Conservation (phyloP, 2,329 filamentous ascomycete species). For the Lizonia empirigonia region DNA sequence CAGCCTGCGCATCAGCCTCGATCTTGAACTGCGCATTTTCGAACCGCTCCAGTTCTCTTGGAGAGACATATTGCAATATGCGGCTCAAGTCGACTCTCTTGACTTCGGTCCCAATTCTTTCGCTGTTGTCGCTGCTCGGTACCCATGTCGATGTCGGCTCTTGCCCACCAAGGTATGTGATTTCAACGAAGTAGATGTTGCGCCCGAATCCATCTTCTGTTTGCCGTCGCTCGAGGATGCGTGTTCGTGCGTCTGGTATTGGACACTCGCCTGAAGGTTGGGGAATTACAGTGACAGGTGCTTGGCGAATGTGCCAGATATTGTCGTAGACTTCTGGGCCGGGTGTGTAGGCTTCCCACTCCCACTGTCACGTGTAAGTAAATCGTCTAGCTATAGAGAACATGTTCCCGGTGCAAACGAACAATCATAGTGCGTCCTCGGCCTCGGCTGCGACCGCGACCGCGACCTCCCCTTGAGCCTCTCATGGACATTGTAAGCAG, state of each 20-base stretch:
- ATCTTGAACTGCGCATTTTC: slow-evolving; percentile 41
- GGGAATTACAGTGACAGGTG: slow-evolving; percentile 34
- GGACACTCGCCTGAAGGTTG: slow-evolving; percentile 32
- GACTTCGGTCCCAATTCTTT: slow-evolving; percentile 14
- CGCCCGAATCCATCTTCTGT: slow-evolving; percentile 30
- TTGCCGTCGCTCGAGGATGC: slow-evolving; percentile 39
- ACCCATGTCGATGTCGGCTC: slow-evolving; percentile 5
- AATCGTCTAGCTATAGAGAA: no score
- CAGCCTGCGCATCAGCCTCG: slow-evolving; percentile 35
- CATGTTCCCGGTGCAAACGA: no score
- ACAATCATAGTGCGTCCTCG: slow-evolving; percentile 26
- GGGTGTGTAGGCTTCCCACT: slow-evolving; percentile 39
- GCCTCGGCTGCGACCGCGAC: slow-evolving; percentile 24
- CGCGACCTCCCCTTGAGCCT: slow-evolving; percentile 19
- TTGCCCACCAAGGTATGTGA: slow-evolving; percentile 15
- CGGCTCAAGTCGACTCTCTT: slow-evolving; percentile 35
- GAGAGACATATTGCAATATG: slow-evolving; percentile 39
- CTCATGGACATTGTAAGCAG: slow-evolving; percentile 31
- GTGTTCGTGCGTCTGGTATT: slow-evolving; percentile 33
- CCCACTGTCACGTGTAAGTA: slow-evolving; percentile 29
- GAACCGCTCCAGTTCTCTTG: slow-evolving; percentile 39
- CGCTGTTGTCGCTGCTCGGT: slow-evolving; percentile 11
- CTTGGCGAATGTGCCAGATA: slow-evolving; percentile 38
- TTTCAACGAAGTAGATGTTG: slow-evolving; percentile 35
- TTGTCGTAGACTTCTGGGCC: slow-evolving; percentile 36